Conservation (phyloP, 176 grass and related monocot genomes). For the Ampelocalamus luodianensis region DNA sequence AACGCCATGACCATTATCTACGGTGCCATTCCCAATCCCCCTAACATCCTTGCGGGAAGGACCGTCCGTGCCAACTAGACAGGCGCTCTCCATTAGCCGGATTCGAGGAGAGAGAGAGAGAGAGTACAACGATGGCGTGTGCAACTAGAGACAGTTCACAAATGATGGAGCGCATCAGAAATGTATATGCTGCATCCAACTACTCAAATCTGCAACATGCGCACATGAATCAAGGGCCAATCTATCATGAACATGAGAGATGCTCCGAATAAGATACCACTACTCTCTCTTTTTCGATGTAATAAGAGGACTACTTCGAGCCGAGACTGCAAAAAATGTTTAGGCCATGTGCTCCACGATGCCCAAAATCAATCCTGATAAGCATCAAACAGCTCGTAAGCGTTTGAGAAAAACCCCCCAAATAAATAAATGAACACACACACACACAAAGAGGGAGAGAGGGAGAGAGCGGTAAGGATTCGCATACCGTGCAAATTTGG, state of each 20-base stretch:
- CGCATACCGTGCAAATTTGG: background rate
- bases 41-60: constrained; percentile 38
- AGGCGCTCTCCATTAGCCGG: constrained; percentile 63
- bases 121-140: background rate
- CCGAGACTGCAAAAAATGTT: constrained; percentile 1
- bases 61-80: constrained; percentile 44
- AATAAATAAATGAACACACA: background rate
- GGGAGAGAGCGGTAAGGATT: background rate
- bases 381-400: background rate
- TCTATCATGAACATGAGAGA: constrained; percentile 25
- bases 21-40: constrained; percentile 27
- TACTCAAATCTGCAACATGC: constrained; percentile 42
- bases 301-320: background rate
- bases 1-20: constrained; percentile 46
- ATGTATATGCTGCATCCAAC: constrained; percentile 44
- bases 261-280: constrained; percentile 12
- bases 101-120: constrained; percentile 38
- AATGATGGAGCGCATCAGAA: constrained; percentile 44
- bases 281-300: background rate
- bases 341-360: background rate
- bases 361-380: constrained; percentile 4
- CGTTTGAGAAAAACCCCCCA: background rate
- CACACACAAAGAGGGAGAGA: background rate
- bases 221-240: constrained; percentile 12
- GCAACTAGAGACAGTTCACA: constrained; percentile 29